Evolutionary conservation across 768 basidiomycete species (phyloP).

Genomic region (Podaxis carcinomalis): DNA sequence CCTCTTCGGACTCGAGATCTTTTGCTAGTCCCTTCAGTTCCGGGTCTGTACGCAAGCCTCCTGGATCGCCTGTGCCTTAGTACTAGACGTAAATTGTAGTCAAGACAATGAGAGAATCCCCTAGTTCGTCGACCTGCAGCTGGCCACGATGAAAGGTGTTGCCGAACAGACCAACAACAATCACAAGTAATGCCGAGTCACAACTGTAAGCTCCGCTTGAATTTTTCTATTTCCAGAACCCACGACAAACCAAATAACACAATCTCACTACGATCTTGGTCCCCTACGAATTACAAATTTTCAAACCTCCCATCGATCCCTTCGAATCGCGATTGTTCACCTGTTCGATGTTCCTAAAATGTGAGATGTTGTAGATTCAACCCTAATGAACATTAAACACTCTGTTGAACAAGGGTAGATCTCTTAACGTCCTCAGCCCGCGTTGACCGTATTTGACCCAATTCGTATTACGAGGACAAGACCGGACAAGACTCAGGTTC

Average conservation of each 20-base stretch:
- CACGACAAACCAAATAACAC: constrained; percentile 16
- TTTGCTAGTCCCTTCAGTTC: constrained; percentile 5
- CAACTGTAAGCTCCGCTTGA: constrained; percentile 29
- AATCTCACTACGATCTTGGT: constrained; percentile 7
- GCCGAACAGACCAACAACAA: constrained; percentile 3
- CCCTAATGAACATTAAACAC: neutral
- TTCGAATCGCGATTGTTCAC: neutral
- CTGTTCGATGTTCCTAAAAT: constrained; percentile 2
- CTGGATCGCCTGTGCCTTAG: neutral
- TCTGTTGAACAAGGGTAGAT: constrained; percentile 3
- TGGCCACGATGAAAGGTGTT: constrained; percentile 12
- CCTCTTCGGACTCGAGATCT: constrained; percentile 18
- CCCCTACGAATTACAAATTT: neutral
- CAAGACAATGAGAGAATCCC: constrained; percentile 5
- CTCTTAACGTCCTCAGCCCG: constrained; percentile 1
- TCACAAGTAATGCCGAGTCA: constrained; percentile 26
- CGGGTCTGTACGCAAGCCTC: constrained; percentile 4
- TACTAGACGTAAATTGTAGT: constrained; percentile 1
- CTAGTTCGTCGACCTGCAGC: constrained; percentile 8
- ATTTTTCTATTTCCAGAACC: constrained; percentile 15
- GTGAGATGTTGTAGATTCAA: neutral
- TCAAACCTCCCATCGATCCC: constrained; percentile 2
- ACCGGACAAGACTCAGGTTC: neutral
- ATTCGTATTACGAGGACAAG: constrained; percentile 7
- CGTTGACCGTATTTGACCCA: constrained; percentile 6